Base-by-base conservation (phyloP, 257 asterid species). In the Fraxinus cuspidata region DNA sequence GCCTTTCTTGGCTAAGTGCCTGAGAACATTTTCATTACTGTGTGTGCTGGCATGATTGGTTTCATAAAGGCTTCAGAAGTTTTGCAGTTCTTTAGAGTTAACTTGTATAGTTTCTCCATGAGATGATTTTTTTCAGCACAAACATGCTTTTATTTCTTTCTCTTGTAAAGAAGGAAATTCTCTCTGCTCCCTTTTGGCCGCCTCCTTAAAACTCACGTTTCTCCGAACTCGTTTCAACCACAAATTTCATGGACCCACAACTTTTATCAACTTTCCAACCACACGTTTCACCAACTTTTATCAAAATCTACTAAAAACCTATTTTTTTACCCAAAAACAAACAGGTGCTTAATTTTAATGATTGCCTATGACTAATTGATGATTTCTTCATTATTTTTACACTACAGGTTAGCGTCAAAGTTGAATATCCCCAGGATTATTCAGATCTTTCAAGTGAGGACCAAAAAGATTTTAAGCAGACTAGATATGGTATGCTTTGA, bases 391-490 rank as follows among this genome's bases (percentile, higher is more conserved):
- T 68, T 75, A 10, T 70, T 73, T 73, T 51, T 73, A 60, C 29
- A 69, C 40, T 34, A 72, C 97, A 93, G 97, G 98, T 93, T 76
- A 89, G 90, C 73, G 89, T 81, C 88, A 92, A 91, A 87, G 96
- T 96, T 79, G 91, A 87, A 78, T 93, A 96, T 86, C 98, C 98
- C 82, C 91, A 82, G 84, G 97, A 93, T 83, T 95, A 88, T 81
- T 79, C 91, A 15, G 92, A 93, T 70, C 93, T 96, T 78, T 90
- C 97, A 29, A 87, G 87, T 79, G 98, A 93, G 91, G 99, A 96
- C 85, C 98, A 92, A 85, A 93, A 86, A 81, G 98, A 96, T 83
- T 96, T 96, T 80, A 93, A 92, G 91, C 97, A 92, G 86, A 92
- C 91, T 73, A 89, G 99, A 96, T 89, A 89, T 86, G 99, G 99